Evolutionary conservation across 179 eudicot species (phyloP).

Genomic region (Silene vulgaris): DNA sequence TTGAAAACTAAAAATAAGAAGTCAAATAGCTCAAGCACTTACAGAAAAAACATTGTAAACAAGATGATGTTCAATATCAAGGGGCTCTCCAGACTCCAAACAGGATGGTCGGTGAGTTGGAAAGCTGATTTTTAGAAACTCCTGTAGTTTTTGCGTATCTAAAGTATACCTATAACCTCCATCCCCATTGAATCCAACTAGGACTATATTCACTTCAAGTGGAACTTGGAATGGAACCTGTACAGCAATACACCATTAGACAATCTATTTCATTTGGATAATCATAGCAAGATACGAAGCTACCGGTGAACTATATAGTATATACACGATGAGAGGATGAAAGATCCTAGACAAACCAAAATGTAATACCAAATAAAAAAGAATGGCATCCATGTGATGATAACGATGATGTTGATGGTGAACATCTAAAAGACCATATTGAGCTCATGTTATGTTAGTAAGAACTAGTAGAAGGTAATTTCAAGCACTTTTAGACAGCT

Average conservation of each 20-base stretch:
- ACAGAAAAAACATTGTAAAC: slow-evolving; percentile 82
- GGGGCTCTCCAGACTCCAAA: slow-evolving; percentile 88
- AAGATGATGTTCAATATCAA: slow-evolving; percentile 92
- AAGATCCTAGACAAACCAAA: background rate
- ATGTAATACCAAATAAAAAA: background rate
- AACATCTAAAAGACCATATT: no score
- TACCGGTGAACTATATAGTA: no score
- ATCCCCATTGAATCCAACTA: slow-evolving; percentile 82
- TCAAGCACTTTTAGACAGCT: background rate
- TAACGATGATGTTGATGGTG: no score
- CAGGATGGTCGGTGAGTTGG: slow-evolving; percentile 89
- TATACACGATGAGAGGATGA: background rate
- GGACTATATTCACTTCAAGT: slow-evolving; percentile 89
- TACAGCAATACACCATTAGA: slow-evolving; percentile 21
- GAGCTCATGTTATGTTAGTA: no score
- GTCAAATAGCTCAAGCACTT: slow-evolving; percentile 33
- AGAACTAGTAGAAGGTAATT: background rate
- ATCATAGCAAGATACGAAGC: background rate
- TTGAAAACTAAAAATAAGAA: background rate
- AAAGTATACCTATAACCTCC: slow-evolving; percentile 87
- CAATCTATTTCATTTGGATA: background rate
- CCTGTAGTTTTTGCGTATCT: slow-evolving; percentile 72
- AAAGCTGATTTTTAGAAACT: slow-evolving; percentile 67
- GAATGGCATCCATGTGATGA: background rate
- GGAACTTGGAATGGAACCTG: slow-evolving; percentile 99